phyloP scores from a whole-genome alignment of 2,329 filamentous ascomycete genomes.

The Helminthosporium solani region DNA sequence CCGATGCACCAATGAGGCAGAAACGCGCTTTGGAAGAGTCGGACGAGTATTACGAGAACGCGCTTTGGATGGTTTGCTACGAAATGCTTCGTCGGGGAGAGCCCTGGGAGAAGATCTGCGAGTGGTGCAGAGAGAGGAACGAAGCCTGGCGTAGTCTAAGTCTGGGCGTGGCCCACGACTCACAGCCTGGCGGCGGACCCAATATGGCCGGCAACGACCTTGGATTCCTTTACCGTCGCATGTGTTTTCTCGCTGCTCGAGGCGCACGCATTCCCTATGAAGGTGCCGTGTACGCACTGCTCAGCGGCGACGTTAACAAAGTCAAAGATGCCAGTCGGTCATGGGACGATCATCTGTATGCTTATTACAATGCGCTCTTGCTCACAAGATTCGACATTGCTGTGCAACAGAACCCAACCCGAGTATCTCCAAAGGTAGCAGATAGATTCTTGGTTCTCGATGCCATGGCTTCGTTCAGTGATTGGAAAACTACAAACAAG shows the following conservation, averaged over 20 bases:
- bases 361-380: conserved; percentile 82
- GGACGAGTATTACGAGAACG: conserved; percentile 85
- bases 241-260: conserved; percentile 72
- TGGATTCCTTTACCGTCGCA: conserved; percentile 68
- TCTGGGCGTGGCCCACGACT: conserved; percentile 67
- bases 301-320: conserved; percentile 80
- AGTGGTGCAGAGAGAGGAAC: conserved; percentile 82
- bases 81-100: conserved; percentile 87
- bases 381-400: conserved; percentile 78
- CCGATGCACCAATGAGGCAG: conserved; percentile 83
- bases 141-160: conserved; percentile 88
- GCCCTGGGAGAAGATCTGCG: conserved; percentile 69
- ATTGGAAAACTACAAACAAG: conserved; percentile 51
- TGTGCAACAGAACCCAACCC: conserved; percentile 56
- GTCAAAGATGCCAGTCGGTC: conserved; percentile 73
- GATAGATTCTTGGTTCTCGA: conserved; percentile 65
- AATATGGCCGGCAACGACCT: conserved; percentile 43
- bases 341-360: conserved; percentile 87
- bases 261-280: conserved; percentile 75
- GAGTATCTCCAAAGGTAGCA: conserved; percentile 56
- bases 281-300: conserved; percentile 82
- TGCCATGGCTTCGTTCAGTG: conserved; percentile 62
- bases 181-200: conserved; percentile 43
- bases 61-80: conserved; percentile 92
- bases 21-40: conserved; percentile 72